Evolutionary conservation across 345 rosid species (phyloP), one percentile per base, ranked within the genome.

Genomic region (Dovyalis caffra): DNA sequence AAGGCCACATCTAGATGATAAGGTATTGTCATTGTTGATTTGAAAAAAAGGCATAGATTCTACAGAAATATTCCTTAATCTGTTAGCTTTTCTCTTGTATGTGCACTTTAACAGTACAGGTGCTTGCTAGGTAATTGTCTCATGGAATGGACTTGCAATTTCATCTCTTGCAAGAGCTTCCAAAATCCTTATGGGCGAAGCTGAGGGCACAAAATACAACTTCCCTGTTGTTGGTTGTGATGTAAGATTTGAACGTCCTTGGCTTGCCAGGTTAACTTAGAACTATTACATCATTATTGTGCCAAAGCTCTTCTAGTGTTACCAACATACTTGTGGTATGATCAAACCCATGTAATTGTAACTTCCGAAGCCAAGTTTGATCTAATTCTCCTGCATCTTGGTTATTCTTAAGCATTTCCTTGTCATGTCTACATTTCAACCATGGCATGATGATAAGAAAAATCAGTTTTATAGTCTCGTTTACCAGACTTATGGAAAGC

Each of bases 81-180:
- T 78, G n/a, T 69, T 80, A 45, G 31, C 70, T 49, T 56, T 32
- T 34, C 58, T 31, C 1, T 8, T 43, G 64, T 37, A 34, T 61
- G 40, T 61, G 71, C 51, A 25, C 29, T 35, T 70, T 69, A 66
- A 77, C 53, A 16, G 40, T 71, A 33, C 47, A 73, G 64, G 32
- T 76, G 72, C 72, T 72, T 75, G 49, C n/a, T 82, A 94, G 98
- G 92, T 95, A 63, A 95, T 91, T 16, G 94, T 95, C 40, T 86
- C 99, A 0, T 95, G 99, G 99, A 95, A 95, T 49, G 99, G 99
- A 74, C 95, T 95, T 35, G 88, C 75, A 60, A 95, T 95, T 70
- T 88, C 99, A 57, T 74, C 97, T 70, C 90, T 95, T 58, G 95
- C 97, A 45, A 89, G 95, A 86, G 97, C 97, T 69, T 91, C 99